phyloP scores from a whole-genome alignment of 2,329 filamentous ascomycete species.

The Scorias spongiosa region DNA sequence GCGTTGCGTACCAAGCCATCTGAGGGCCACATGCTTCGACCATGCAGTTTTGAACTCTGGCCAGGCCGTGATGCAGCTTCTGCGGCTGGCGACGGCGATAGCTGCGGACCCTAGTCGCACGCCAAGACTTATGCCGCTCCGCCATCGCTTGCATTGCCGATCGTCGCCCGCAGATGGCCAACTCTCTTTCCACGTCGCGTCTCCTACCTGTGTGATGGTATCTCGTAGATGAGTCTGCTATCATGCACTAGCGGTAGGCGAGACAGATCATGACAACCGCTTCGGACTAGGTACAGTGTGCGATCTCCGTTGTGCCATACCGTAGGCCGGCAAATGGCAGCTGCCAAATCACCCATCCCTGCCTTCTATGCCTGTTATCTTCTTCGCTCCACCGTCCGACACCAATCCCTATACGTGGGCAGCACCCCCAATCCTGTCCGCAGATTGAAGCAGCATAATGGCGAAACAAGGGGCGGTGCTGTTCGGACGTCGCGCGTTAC shows the following conservation, averaged over 20 bases:
- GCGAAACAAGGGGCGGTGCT: slow-evolving; percentile 65
- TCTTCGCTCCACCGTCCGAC: slow-evolving; percentile 63
- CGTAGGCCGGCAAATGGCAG: too few relatives aligned
- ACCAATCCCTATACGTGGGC: slow-evolving; percentile 67
- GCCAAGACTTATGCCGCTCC: background rate
- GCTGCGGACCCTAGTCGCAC: slow-evolving; percentile 43
- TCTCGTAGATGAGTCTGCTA: background rate
- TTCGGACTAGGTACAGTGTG: too few relatives aligned
- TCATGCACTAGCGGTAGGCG: too few relatives aligned
- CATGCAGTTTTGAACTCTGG: background rate
- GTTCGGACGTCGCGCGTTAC: slow-evolving; percentile 52
- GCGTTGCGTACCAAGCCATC: background rate
- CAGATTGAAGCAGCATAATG: slow-evolving; percentile 85
- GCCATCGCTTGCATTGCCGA: background rate
- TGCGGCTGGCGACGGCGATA: slow-evolving; percentile 72
- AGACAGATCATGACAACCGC: too few relatives aligned
- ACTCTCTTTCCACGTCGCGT: background rate
- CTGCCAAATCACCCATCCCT: slow-evolving; percentile 42
- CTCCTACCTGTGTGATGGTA: background rate
- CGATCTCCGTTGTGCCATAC: too few relatives aligned
- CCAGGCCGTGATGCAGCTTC: slow-evolving; percentile 47
- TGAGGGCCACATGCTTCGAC: background rate
- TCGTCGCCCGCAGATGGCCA: background rate
- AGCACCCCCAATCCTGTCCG: slow-evolving; percentile 79
- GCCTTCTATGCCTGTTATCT: slow-evolving; percentile 90